phyloP scores from a whole-genome alignment of 2,329 filamentous ascomycete species.

The Orbilia oligospora region DNA sequence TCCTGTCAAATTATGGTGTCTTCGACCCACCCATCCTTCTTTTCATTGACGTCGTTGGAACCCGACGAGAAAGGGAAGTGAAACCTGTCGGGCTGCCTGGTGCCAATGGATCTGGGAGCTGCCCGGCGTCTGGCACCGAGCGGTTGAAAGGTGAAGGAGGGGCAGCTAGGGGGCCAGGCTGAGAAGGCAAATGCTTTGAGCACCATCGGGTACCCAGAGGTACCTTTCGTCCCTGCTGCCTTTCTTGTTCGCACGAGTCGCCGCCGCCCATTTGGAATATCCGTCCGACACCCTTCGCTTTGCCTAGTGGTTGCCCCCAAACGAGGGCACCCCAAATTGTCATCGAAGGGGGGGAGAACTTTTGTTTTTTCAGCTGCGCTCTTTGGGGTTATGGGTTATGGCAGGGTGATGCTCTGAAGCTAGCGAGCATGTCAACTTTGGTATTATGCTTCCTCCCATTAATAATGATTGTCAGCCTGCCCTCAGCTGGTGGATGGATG shows the following conservation, averaged over 20 bases:
- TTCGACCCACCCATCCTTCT: constrained; percentile 55
- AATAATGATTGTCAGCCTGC: constrained; percentile 58
- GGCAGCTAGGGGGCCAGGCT: constrained; percentile 20
- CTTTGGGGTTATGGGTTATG: constrained; percentile 48
- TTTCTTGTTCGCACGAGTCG: constrained; percentile 54
- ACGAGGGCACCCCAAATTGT: constrained; percentile 37
- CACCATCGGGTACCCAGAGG: constrained; percentile 50
- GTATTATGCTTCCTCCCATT: constrained; percentile 53
- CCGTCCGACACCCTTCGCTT: constrained; percentile 53
- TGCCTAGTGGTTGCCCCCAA: constrained; percentile 54
- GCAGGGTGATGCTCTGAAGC: constrained; percentile 27
- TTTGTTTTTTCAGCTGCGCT: constrained; percentile 60
- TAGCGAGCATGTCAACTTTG: constrained; percentile 56
- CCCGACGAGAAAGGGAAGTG: constrained; percentile 59
- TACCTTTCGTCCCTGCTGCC: constrained; percentile 53
- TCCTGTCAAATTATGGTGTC: constrained; percentile 55
- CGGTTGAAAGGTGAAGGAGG: constrained; percentile 18
- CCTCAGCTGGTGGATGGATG: constrained; percentile 33
- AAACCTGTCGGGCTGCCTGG: constrained; percentile 57
- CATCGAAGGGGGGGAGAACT: constrained; percentile 32
- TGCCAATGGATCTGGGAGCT: constrained; percentile 53
- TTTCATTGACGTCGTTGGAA: constrained; percentile 55
- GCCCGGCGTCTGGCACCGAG: constrained; percentile 35
- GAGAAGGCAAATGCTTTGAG: constrained; percentile 48
- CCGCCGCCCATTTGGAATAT: constrained; percentile 61